These are phyloP conservation scores for Candida sonorensis DNA, from an alignment of 805 yeast genomes.

Conservation along the genomic window DNA sequence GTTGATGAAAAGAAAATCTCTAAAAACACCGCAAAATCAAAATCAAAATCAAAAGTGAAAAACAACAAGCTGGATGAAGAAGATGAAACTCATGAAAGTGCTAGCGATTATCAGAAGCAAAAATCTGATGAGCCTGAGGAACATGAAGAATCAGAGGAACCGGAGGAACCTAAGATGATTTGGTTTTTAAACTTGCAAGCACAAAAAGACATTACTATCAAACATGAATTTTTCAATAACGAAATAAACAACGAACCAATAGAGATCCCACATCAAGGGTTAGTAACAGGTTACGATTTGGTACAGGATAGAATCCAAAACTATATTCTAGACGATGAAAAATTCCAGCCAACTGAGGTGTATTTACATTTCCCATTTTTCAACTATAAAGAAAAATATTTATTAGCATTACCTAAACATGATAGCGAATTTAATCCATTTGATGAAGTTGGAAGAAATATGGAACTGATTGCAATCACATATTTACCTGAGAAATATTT, in stretches of 20 bases:
- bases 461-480: conserved; percentile 34
- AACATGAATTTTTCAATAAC: too few relatives aligned
- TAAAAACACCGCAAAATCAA: not conserved
- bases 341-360: conserved; percentile 20
- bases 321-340: conserved; percentile 24
- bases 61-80: conserved; percentile 1
- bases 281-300: conserved; percentile 13
- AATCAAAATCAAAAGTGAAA: not conserved
- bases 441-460: conserved; percentile 48
- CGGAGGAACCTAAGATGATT: conserved; percentile 6
- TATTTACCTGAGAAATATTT: conserved; percentile 34
- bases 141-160: conserved; percentile 2
- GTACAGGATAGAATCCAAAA: conserved; percentile 13
- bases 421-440: conserved; percentile 55
- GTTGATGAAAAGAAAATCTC: not conserved
- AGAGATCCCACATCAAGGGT: too few relatives aligned
- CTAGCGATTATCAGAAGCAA: not conserved
- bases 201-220: too few relatives aligned
- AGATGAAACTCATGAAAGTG: not conserved
- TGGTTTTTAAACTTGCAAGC: conserved; percentile 21
- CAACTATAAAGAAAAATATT: conserved; percentile 41
- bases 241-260: too few relatives aligned
- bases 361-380: conserved; percentile 34
- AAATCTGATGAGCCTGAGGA: conserved; percentile 1
- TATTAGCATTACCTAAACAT: conserved; percentile 43